Conservation (phyloP, 192 early-diverging fungal species). For the Chytriomyces sp. region DNA sequence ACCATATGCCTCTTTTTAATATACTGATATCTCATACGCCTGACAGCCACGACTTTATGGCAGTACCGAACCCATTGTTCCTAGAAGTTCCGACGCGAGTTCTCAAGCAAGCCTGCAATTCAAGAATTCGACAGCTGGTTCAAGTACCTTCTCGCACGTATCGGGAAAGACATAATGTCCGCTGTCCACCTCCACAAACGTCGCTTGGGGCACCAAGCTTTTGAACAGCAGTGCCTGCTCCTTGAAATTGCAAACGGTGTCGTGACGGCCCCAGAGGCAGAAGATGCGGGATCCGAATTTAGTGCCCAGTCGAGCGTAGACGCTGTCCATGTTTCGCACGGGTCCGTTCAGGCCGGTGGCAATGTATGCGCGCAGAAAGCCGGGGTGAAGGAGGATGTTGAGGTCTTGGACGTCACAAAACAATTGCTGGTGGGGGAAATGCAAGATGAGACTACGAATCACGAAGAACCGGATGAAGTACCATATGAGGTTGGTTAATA, state of each 20-base stretch:
- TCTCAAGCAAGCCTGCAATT: no score
- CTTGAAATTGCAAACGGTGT: slow-evolving; percentile 2
- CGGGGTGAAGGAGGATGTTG: slow-evolving; percentile 2
- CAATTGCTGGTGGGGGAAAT: not conserved
- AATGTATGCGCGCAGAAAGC: slow-evolving; percentile 7
- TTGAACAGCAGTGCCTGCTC: not conserved
- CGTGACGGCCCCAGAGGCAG: slow-evolving; percentile 16
- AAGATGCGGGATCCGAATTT: not conserved
- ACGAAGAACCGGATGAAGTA: not conserved
- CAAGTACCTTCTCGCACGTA: not conserved
- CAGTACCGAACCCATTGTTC: no score
- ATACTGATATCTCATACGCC: no score
- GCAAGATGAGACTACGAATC: not conserved
- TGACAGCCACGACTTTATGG: no score
- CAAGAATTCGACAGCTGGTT: not conserved
- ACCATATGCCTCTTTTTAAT: no score
- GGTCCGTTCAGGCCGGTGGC: slow-evolving; percentile 13
- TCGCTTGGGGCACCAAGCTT: not conserved
- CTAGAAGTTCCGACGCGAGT: no score
- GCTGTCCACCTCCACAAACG: not conserved
- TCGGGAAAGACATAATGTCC: slow-evolving; percentile 6
- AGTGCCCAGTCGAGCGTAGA: not conserved
- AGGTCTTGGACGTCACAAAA: slow-evolving; percentile 2
- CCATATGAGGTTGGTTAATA: not conserved
- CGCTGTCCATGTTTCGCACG: not conserved